Evolutionary conservation across 208 protist species (phyloP).

Genomic region (Borovskyia barvae): DNA sequence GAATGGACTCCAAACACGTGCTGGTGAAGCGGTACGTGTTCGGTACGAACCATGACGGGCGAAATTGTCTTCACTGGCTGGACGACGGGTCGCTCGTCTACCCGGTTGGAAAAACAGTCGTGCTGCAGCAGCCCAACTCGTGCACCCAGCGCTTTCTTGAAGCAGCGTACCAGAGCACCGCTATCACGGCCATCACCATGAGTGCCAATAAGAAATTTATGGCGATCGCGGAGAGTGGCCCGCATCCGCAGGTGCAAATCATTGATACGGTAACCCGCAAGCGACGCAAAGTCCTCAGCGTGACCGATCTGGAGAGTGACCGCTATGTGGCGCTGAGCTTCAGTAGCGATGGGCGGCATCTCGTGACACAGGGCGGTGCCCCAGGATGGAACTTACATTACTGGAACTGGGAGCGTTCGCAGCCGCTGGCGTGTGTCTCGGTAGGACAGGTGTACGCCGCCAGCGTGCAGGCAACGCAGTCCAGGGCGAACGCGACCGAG

Average conservation of each 20-base stretch:
- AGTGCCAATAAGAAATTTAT: slow-evolving; percentile 94
- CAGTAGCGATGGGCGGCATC: slow-evolving; percentile 81
- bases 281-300: slow-evolving; percentile 80
- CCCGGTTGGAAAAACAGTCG: slow-evolving; percentile 81
- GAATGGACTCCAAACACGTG: slow-evolving; percentile 36
- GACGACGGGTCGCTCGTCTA: slow-evolving; percentile 88
- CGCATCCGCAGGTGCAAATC: slow-evolving; percentile 75
- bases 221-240: slow-evolving; percentile 89
- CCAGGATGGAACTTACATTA: slow-evolving; percentile 84
- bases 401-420: slow-evolving; percentile 92
- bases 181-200: slow-evolving; percentile 89
- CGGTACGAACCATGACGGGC: slow-evolving; percentile 63
- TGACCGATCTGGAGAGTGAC: slow-evolving; percentile 73
- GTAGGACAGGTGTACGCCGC: slow-evolving; percentile 18
- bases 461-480: not conserved
- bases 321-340: slow-evolving; percentile 82
- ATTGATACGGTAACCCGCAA: slow-evolving; percentile 88
- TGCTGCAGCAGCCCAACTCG: slow-evolving; percentile 74
- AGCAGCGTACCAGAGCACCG: slow-evolving; percentile 58
- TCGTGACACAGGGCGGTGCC: slow-evolving; percentile 84
- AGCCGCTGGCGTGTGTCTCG: slow-evolving; percentile 72
- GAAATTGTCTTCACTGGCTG: slow-evolving; percentile 72
- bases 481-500: not conserved
- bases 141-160: slow-evolving; percentile 87
- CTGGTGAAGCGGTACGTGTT: slow-evolving; percentile 85